phyloP scores from a whole-genome alignment of 176 grass and related monocot genomes.

The Oryza coarctata region DNA sequence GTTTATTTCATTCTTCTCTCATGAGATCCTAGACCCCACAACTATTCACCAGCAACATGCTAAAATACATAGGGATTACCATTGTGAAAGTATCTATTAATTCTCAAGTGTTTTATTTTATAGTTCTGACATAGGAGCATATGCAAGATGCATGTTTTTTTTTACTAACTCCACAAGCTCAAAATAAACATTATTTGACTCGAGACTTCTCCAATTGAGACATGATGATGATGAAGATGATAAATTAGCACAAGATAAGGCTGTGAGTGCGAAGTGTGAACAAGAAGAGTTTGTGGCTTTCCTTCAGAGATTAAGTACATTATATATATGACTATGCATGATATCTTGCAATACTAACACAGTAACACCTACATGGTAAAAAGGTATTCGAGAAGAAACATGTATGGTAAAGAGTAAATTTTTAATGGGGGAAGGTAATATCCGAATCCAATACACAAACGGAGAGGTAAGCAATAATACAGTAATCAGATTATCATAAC shows the following conservation, averaged over 20 bases:
- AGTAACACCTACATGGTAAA: not conserved
- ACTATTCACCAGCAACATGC: conserved; percentile 1
- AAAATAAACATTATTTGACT: not conserved
- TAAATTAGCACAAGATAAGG: not conserved
- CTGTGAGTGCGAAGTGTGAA: not conserved
- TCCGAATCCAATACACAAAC: not conserved
- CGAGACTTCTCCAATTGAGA: not conserved
- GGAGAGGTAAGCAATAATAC: not conserved
- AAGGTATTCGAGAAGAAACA: no score
- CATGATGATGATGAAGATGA: not conserved
- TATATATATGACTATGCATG: not conserved
- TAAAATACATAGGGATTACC: not conserved
- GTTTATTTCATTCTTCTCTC: conserved; percentile 12
- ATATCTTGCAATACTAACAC: not conserved
- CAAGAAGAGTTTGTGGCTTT: not conserved
- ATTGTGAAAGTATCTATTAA: not conserved
- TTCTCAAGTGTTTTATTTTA: not conserved
- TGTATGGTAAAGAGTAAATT: not conserved
- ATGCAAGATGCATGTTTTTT: not conserved
- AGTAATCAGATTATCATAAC: not conserved
- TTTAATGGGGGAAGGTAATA: not conserved
- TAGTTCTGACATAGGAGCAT: not conserved
- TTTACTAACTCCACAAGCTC: not conserved
- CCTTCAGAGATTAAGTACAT: not conserved
- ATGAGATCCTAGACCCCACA: not conserved